Base-by-base conservation (phyloP, 2,329 filamentous ascomycete genomes). In the Exophiala alcalophila region DNA sequence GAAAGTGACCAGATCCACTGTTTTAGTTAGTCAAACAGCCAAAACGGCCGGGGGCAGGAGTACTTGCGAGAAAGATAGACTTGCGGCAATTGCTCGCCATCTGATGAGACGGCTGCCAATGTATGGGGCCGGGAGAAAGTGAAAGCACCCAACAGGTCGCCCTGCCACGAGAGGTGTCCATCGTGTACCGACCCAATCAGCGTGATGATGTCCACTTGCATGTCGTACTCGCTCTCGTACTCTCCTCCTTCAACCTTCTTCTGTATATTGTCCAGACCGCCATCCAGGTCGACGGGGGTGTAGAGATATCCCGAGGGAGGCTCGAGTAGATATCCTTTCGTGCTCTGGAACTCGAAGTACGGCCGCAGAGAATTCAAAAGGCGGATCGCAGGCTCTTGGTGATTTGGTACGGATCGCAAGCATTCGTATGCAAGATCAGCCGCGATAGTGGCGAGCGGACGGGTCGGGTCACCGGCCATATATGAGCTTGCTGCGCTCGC, bases 171-270 rank as follows among this genome's bases (percentile, higher is more conserved):
- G 10, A 68, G 53, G 56, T 86, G 83, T 1, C 80, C 79, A 57
- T 86, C 82, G 52, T 84, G 79, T 3, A 77, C 74, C 1, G 66
- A 67, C 16, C 69, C 68, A 24, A 80, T 66, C 5, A 77, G 61
- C 24, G 68, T 61, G 43, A 75, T 73, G 2, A 86, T 65, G 19
- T 76, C 74, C 5, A 64, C 49, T 53, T 78, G 72, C 50, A 79
- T 77, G 5, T 73, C 69, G 55, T 73, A 77, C 53, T 81, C 76
- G 57, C 68, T 74, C 3, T 61, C 57, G 53, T 73, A 80, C 3
- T 60, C 25, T 12, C 67, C 65, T 2, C 57, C 59, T 15, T 57
- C 49, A 4, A 70, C 66, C 11, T 69, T 74, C 4, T 59, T 46
- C 28, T 64, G 61, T 34, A 80, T 72, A 7, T 60, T 58, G 38